These are phyloP conservation scores for Morella rubra DNA, from an alignment of 306 rosid species.

Conservation along the genomic window DNA sequence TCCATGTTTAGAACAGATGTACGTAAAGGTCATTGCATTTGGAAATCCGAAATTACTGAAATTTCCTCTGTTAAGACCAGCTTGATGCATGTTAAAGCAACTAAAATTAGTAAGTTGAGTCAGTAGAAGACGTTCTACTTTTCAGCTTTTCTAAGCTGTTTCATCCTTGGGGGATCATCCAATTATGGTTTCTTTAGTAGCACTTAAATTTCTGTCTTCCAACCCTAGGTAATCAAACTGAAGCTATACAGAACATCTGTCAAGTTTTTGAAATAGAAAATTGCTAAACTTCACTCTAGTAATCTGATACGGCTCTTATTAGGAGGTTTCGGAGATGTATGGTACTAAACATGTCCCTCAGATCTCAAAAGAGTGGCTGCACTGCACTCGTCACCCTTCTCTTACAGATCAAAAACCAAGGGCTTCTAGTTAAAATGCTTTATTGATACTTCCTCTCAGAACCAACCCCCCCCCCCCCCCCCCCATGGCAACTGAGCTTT, in stretches of 20 bases:
- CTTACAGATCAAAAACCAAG: background rate
- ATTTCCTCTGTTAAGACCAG: background rate
- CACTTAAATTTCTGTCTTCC: background rate
- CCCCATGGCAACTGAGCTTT: background rate
- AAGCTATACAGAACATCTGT: background rate
- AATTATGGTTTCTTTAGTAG: background rate
- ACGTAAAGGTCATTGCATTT: background rate
- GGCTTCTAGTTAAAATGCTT: background rate
- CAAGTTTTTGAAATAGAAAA: background rate
- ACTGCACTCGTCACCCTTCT: background rate
- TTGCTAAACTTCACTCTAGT: background rate
- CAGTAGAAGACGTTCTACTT: background rate
- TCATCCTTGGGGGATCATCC: background rate
- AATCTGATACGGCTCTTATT: background rate
- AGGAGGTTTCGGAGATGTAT: background rate
- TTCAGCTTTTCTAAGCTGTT: background rate
- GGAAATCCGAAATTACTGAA: background rate
- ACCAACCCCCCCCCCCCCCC: background rate
- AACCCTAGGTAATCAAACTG: background rate
- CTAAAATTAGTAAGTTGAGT: background rate
- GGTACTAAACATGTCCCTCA: background rate
- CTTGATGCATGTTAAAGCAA: background rate
- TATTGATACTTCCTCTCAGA: background rate
- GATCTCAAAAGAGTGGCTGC: background rate
- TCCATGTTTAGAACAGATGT: background rate